Evolutionary conservation across 306 rosid genomes (phyloP), one percentile per base, ranked within the genome.

Genomic region (Acacia crassicarpa): DNA sequence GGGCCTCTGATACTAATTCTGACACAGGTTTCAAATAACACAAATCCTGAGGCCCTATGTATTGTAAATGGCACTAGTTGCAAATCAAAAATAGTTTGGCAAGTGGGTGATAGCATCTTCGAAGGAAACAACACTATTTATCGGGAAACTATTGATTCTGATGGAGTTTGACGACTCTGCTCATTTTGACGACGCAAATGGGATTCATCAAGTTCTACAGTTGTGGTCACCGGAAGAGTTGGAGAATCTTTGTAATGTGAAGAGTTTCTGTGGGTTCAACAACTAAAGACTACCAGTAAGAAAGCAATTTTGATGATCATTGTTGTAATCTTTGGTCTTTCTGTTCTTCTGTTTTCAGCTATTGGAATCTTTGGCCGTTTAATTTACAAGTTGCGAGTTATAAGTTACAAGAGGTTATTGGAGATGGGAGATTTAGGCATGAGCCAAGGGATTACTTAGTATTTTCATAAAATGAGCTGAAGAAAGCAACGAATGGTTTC

Each of bases 241-340:
- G 0, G 13, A 6, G 0, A 23, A 20, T 79, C 75, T 20, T 1
- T 1, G 77, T 12, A 8, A 0, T 3, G 67, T 82, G 43, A 79
- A 45, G 0, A 67, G 77, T 2, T 53, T n/a, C 10, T 59, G 86
- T 66, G 82, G 89, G 40, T 72, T 62, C 68, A 86, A 83, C 70
- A 83, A 82, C 51, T 79, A 8, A 33, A 33, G 48, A 44, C 48
- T 51, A 51, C n/a, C 7, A 51, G 58, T 17, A 51, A 51, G 8
- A 51, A 51, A 51, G 58, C 58, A 16, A 4, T 51, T 51, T 2
- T 17, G n/a, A 0, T 4, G 8, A 51, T 51, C 17, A 5, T 51
- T 51, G 2, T 15, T 4, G 9, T 53, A 11, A 19, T 53, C 61
- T 53, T 53, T 3, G 61, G 61, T 4, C 19, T 53, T 20, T 3